Base-by-base conservation (phyloP, 2,329 filamentous ascomycete species). In the Aspergillus clavatus region DNA sequence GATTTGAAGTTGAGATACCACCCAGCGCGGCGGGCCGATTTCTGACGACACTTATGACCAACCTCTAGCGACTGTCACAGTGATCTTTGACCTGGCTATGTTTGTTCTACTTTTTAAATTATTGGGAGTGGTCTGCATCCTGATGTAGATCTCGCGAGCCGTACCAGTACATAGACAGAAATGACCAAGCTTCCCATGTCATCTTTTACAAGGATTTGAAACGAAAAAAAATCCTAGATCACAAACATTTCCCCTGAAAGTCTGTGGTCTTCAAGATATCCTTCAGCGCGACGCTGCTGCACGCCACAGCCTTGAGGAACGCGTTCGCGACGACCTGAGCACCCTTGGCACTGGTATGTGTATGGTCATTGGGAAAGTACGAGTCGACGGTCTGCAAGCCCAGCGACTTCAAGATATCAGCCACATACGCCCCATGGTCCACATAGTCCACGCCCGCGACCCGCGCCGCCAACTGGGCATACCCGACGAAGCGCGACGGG, bases 291-390 rank as follows among this genome's bases (percentile, higher is more conserved):
- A 72, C 72, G 6, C 69, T 70, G 2, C 65, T 71, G 54, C 77
- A 81, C 47, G 72, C 67, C 12, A 81, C 59, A 0, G 71, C 80
- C 67, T 81, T 80, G 23, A 81, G 74, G 54, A 83, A 84, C 4
- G 77, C 74, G 54, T 77, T 69, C 0, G 79, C 74, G 42, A 79
- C 76, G 3, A 75, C 65, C 47, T 78, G 69, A 1, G 82, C 80
- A n/a, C 80, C 76, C 22, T 64, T 67, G 0, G 77, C 67, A 41
- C 73, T 76, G 2, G 81, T 83, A 60, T 84, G 82, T 0, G 81
- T 84, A 60, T 84, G 81, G 53, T 83, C 81, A 16, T 72, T 71
- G 0, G 80, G 78, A 49, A 75, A 85, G 50, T 75, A 70, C 0
- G 68, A 65, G 58, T 81, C 74, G 21, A 81, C 77, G 3, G 66